Percentiles rank a stretch among this genome's conserved stretches.
These are phyloP conservation scores for Nothophaeocryptopus gaeumannii DNA, from an alignment of 2,329 filamentous ascomycete genomes.

Conservation along the genomic window DNA sequence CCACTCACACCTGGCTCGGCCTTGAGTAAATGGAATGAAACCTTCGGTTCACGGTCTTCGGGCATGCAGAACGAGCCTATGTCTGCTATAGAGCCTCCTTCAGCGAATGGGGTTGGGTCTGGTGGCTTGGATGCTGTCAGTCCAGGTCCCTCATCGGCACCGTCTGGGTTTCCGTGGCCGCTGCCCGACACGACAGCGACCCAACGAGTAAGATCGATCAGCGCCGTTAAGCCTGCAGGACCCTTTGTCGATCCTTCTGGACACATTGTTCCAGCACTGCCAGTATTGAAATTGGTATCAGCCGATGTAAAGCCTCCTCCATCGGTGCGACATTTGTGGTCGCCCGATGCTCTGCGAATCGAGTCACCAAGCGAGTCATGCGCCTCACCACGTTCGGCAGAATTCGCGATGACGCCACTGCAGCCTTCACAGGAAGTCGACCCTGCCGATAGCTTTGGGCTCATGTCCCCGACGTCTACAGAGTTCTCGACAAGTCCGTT, in stretches of 20 bases:
- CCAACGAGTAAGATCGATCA: conserved; percentile 19
- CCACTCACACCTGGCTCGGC: conserved; percentile 36
- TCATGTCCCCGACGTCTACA: conserved; percentile 41
- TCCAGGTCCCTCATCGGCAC: conserved; percentile 65
- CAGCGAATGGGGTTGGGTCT: conserved; percentile 3
- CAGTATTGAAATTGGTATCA: conserved; percentile 29
- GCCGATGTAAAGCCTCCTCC: conserved; percentile 7
- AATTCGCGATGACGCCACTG: conserved; percentile 38
- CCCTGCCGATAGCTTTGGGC: conserved; percentile 37
- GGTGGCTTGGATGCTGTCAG: conserved; percentile 34
- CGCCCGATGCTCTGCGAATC: background rate
- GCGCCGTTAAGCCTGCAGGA: conserved; percentile 51
- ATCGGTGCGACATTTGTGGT: conserved; percentile 3
- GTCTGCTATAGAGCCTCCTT: conserved; percentile 20
- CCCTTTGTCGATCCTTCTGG: conserved; percentile 42
- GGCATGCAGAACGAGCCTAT: conserved; percentile 17
- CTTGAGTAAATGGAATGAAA: conserved; percentile 32
- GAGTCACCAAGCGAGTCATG: background rate
- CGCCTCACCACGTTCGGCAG: conserved; percentile 40
- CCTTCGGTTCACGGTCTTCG: conserved; percentile 27
- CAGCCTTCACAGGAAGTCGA: conserved; percentile 33
- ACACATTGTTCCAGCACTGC: conserved; percentile 34
- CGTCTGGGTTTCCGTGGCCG: conserved; percentile 61
- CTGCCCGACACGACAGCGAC: conserved; percentile 42
- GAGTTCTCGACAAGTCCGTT: conserved; percentile 40